Base-by-base conservation (phyloP, 495 filamentous ascomycete genomes). In the Ramalina intermedia region DNA sequence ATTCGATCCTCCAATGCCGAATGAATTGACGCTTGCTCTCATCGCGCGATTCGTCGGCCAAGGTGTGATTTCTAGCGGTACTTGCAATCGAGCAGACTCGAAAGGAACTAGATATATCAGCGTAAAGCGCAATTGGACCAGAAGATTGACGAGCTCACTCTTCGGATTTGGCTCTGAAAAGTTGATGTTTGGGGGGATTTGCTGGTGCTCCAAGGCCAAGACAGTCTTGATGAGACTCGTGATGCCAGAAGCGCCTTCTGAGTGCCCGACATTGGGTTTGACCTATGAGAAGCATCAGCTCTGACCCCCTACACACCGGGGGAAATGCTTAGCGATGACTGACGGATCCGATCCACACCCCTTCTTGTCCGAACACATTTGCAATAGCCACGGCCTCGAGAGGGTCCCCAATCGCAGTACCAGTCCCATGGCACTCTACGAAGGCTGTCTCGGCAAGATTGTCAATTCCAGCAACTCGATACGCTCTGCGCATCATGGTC, bases 171-270 rank as follows among this genome's bases (percentile, higher is more conserved):
- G 50, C 13, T 56, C 56, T 11, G 61, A 55, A 37, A 74, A 53
- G 37, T 41, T 55, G 0, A 66, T 51, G 48, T 54, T 70, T n/a
- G 71, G 66, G 0, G 76, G 75, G 12, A 81, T 68, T 0, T 59
- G 41, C 6, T 49, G 58, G 35, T 74, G 59, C 49, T 71, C 67
- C 40, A 80, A 59, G 13, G 69, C 62, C 35, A 75, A 50, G 0
- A 68, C 59, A 6, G 71, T 69, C 57, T 81, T 81, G 6, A 84
- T 57, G 2, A 82, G 24, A 1, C 70, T 70, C 1, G 75, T 72
- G 37, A 78, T 50, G 0, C 58, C 63, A 23, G 64, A 66, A 4
- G 63, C 61, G 0, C 61, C 60, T 38, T 72, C 68, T 0, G 59
- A 57, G 39, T 74, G 71, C 14, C 71, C 72, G 6, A 73, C 45